Evolutionary conservation across 1,284 basidiomycete genomes (phyloP).

Genomic region (Neonothopanus nambi): DNA sequence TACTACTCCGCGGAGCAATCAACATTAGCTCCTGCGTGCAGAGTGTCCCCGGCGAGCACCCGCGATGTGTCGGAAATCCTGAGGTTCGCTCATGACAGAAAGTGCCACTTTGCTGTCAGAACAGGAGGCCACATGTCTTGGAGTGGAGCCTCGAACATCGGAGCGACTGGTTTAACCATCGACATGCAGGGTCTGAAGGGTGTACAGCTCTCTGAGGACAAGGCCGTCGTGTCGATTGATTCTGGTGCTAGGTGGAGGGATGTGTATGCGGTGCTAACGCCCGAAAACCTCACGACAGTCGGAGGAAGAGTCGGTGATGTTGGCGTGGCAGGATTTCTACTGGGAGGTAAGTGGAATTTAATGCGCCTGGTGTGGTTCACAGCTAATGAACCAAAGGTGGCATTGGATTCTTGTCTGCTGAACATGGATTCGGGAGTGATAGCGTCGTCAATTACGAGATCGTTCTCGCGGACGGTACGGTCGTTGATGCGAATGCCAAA

Average conservation of each 20-base stretch:
- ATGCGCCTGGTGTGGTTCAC: background rate
- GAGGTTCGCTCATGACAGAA: slow-evolving; percentile 4
- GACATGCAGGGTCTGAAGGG: background rate
- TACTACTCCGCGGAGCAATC: slow-evolving; percentile 19
- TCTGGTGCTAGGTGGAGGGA: slow-evolving; percentile 3
- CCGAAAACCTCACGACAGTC: slow-evolving; percentile 6
- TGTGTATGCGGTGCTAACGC: slow-evolving; percentile 1
- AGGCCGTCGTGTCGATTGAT: background rate
- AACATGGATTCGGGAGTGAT: slow-evolving; percentile 20
- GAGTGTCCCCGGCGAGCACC: slow-evolving; percentile 14
- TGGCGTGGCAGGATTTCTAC: background rate
- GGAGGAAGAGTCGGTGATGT: slow-evolving; percentile 5
- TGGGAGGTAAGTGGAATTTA: background rate
- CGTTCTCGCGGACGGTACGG: slow-evolving; percentile 21
- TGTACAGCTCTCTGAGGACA: background rate
- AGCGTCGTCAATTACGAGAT: slow-evolving; percentile 24
- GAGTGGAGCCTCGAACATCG: slow-evolving; percentile 10
- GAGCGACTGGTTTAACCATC: background rate
- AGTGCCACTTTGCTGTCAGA: slow-evolving; percentile 19
- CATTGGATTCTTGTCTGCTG: slow-evolving; percentile 18
- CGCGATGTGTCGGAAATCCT: slow-evolving; percentile 17
- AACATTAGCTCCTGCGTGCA: slow-evolving; percentile 14
- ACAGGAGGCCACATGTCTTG: slow-evolving; percentile 15
- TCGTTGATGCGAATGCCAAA: slow-evolving; percentile 19
- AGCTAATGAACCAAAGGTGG: slow-evolving; percentile 15